These are phyloP conservation scores for Platismatia glauca DNA, from an alignment of 495 filamentous ascomycete species.

Conservation along the genomic window DNA sequence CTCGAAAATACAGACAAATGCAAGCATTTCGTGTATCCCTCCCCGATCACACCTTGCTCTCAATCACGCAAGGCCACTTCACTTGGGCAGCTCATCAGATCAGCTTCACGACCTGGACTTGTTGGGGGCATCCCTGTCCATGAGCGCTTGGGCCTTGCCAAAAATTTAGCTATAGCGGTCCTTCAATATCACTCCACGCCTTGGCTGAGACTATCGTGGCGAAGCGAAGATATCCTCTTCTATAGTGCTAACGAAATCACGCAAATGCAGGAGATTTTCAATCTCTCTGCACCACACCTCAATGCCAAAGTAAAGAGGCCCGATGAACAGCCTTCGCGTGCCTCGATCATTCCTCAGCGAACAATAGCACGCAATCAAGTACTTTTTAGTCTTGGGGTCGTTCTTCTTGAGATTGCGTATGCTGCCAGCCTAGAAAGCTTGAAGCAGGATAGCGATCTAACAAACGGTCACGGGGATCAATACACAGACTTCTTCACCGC, in stretches of 20 bases:
- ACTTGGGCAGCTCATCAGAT: conserved; percentile 19
- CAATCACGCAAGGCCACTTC: conserved; percentile 9
- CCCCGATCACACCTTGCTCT: conserved; percentile 5
- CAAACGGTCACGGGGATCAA: conserved; percentile 14
- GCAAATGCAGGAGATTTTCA: not conserved
- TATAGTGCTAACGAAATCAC: conserved; percentile 17
- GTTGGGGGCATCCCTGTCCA: conserved; percentile 9
- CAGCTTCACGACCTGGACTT: not conserved
- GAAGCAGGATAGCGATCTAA: conserved; percentile 13
- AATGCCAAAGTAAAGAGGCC: conserved; percentile 23
- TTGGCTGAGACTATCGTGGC: conserved; percentile 29
- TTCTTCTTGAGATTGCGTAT: conserved; percentile 29
- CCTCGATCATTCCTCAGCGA: not conserved
- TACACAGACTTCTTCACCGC: conserved; percentile 28
- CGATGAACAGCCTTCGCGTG: not conserved
- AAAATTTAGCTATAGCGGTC: conserved; percentile 28
- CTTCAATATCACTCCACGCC: conserved; percentile 34
- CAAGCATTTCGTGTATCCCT: conserved; percentile 26
- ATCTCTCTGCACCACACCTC: conserved; percentile 26
- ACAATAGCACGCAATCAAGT: conserved; percentile 20
- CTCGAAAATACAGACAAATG: conserved; percentile 16
- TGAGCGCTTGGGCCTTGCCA: conserved; percentile 30
- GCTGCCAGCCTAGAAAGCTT: conserved; percentile 22
- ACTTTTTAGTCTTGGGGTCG: conserved; percentile 28
- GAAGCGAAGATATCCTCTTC: conserved; percentile 30